phyloP scores from a whole-genome alignment of 192 early-diverging fungal species.

The Podila verticillata region DNA sequence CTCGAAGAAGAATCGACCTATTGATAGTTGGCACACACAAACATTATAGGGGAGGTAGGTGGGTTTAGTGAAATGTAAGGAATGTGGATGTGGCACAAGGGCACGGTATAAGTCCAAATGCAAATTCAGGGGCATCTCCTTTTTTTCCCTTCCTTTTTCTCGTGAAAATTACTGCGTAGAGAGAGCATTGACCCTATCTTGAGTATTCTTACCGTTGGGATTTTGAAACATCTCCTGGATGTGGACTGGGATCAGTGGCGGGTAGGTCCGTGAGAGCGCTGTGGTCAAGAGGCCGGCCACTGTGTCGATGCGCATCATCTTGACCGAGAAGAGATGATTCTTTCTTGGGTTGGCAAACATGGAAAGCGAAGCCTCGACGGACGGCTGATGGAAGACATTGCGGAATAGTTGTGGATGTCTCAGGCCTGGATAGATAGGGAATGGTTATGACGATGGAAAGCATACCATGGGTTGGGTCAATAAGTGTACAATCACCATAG shows the following conservation, averaged over 20 bases:
- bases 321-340: constrained; percentile 32
- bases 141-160: no score
- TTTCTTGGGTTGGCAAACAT: constrained; percentile 33
- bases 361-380: constrained; percentile 33
- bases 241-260: constrained; percentile 39
- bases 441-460: not conserved
- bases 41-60: not conserved
- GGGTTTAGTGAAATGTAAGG: not conserved
- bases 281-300: constrained; percentile 43
- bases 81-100: not conserved
- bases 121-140: no score
- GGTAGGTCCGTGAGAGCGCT: constrained; percentile 41
- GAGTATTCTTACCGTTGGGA: constrained; percentile 42
- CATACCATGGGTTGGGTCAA: not conserved
- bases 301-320: constrained; percentile 50
- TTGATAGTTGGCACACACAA: not conserved
- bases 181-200: no score
- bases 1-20: constrained; percentile 49
- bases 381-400: constrained; percentile 32
- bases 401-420: constrained; percentile 42
- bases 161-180: no score
- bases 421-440: constrained; percentile 17
- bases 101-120: not conserved
- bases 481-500: not conserved
- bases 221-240: constrained; percentile 51